Evolutionary conservation across 208 protist species (phyloP).

Genomic region (Trypanosomatidae sp.): DNA sequence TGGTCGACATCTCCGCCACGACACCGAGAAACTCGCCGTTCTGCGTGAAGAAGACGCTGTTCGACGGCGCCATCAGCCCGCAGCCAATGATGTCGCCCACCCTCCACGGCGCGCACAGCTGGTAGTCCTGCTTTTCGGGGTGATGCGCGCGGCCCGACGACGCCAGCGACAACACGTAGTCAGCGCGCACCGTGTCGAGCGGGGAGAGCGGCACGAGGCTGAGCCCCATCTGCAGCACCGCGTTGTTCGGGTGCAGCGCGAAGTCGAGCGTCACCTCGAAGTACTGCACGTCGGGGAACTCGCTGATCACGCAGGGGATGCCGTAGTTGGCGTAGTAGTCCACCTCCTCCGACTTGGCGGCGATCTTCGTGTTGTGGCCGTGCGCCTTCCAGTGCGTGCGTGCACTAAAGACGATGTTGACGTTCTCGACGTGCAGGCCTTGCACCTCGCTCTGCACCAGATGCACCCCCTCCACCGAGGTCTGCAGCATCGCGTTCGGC

Average conservation of each 20-base stretch:
- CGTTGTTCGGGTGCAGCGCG: slow-evolving; percentile 36
- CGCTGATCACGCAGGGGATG: slow-evolving; percentile 64
- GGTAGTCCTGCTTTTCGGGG: slow-evolving; percentile 25
- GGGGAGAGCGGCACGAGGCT: slow-evolving; percentile 49
- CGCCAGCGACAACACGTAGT: slow-evolving; percentile 47
- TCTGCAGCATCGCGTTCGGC: slow-evolving; percentile 79
- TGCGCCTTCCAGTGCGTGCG: slow-evolving; percentile 78
- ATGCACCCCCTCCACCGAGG: slow-evolving; percentile 58
- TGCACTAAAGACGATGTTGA: slow-evolving; percentile 65
- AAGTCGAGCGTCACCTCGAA: slow-evolving; percentile 85
- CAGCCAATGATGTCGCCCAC: slow-evolving; percentile 87
- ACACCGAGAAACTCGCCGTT: slow-evolving; percentile 88
- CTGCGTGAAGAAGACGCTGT: slow-evolving; percentile 87
- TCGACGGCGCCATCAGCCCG: slow-evolving; percentile 70
- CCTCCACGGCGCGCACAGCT: slow-evolving; percentile 56
- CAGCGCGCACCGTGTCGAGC: slow-evolving; percentile 33
- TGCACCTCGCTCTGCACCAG: slow-evolving; percentile 83
- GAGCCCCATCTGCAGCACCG: slow-evolving; percentile 61
- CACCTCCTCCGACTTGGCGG: slow-evolving; percentile 30
- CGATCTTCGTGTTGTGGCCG: slow-evolving; percentile 31
- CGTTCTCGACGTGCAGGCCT: slow-evolving; percentile 78
- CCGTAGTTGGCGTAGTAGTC: slow-evolving; percentile 73
- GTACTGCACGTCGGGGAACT: slow-evolving; percentile 82
- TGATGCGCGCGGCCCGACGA: slow-evolving; percentile 53
- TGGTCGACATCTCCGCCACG: slow-evolving; percentile 42